These are phyloP conservation scores for Panaeolus cyanescens DNA, from an alignment of 768 basidiomycete species.

Conservation along the genomic window DNA sequence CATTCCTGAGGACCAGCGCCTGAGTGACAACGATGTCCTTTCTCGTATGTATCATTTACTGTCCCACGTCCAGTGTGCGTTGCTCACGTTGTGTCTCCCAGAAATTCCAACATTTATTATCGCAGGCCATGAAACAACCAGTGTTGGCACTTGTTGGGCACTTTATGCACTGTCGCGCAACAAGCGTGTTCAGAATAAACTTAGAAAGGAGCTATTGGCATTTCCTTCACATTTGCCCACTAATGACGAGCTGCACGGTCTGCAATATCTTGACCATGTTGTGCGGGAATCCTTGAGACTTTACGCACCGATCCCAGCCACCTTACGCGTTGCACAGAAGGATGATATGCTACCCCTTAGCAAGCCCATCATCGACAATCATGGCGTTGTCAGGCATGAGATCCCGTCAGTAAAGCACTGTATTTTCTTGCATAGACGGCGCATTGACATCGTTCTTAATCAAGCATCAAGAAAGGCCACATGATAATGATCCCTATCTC, in stretches of 20 bases:
- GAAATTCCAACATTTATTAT: slow-evolving; percentile 58
- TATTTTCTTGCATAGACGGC: not conserved
- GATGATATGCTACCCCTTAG: slow-evolving; percentile 56
- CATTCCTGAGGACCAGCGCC: slow-evolving; percentile 46
- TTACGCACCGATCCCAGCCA: slow-evolving; percentile 50
- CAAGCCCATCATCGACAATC: slow-evolving; percentile 44
- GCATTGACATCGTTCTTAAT: not conserved
- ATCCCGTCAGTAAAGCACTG: slow-evolving; percentile 26
- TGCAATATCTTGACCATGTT: slow-evolving; percentile 69
- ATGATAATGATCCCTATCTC: slow-evolving; percentile 49
- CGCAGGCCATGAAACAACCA: slow-evolving; percentile 57
- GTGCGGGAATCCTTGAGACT: slow-evolving; percentile 61
- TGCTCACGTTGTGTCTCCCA: slow-evolving; percentile 14
- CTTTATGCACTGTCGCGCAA: slow-evolving; percentile 54
- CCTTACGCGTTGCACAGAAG: slow-evolving; percentile 42
- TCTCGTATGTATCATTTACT: slow-evolving; percentile 34
- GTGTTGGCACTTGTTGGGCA: slow-evolving; percentile 55
- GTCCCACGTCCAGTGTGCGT: not conserved
- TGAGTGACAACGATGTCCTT: slow-evolving; percentile 62
- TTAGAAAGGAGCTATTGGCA: slow-evolving; percentile 56
- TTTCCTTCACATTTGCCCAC: slow-evolving; percentile 57
- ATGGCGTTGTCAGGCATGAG: slow-evolving; percentile 39
- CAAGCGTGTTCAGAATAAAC: slow-evolving; percentile 49
- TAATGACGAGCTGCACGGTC: slow-evolving; percentile 65
- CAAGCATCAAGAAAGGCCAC: slow-evolving; percentile 44